Base-by-base conservation (phyloP, 1,284 basidiomycete species). In the Phylloporus sp. region DNA sequence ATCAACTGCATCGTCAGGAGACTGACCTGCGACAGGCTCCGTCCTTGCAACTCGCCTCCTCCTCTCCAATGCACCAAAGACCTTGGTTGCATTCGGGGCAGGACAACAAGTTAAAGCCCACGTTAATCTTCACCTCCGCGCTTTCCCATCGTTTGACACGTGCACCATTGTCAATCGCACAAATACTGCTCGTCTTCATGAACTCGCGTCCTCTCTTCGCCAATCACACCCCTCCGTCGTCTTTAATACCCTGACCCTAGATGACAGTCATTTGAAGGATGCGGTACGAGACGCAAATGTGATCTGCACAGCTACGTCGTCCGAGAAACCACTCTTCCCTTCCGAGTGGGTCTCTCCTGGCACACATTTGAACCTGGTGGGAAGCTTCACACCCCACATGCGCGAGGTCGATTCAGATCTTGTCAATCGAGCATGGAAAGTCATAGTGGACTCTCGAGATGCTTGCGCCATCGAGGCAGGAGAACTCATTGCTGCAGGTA, bases 361-460 rank as follows among this genome's bases (percentile, higher is more conserved):
- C 0, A 85, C 92, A 0, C 92, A 94, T 73, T 73, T 96, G 53
- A 89, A 94, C 68, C 82, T 96, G 4, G 88, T 95, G 43, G 94
- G 95, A n/a, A 94, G 92, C 65, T 96, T 94, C 76, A 95, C 86
- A 41, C 91, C 92, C 0, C 75, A 82, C 20, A 97, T 96, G 95
- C 85, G 85, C 64, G 95, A 97, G 75, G 85, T 94, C 11, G 89
- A 92, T 59, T 78, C 74, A 0, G 83, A 80, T 0, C 83, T 95
- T 23, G 79, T 96, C 29, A 76, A 79, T 57, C 81, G 87, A 1
- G 85, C 85, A 0, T 83, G 83, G 17, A 77, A 69, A 19, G 73
- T 95, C 20, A 81, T 94, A 1, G 94, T 96, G 0, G 94, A 96
- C 76, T 94, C 92, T 2, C 80, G 83, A 65, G 82, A 86, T 14